phyloP scores from a whole-genome alignment of 139 green algal species.

The Closterium sp. region DNA sequence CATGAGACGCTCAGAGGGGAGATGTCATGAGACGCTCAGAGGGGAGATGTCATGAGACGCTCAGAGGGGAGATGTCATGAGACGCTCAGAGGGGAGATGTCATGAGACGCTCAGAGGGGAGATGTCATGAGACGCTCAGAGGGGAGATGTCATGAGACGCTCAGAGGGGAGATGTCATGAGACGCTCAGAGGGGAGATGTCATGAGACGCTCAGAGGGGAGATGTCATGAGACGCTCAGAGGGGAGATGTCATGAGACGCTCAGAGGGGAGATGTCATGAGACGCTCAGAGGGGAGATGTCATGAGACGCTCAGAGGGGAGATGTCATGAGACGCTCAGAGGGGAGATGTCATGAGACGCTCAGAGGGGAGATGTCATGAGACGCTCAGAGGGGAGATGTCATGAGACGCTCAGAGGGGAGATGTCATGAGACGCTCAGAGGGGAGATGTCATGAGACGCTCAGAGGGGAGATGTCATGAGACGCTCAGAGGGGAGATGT shows the following conservation, averaged over 20 bases:
- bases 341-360: conserved; percentile 28
- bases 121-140: background rate
- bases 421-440: background rate
- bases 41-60: conserved; percentile 28
- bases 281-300: conserved; percentile 9
- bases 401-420: too few species aligned
- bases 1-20: too few species aligned
- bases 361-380: background rate
- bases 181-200: conserved; percentile 9
- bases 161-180: background rate
- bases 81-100: conserved; percentile 9
- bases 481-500: conserved; percentile 9
- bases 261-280: background rate
- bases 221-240: background rate
- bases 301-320: too few species aligned
- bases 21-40: background rate
- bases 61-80: background rate
- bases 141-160: conserved; percentile 28
- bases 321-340: background rate
- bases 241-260: conserved; percentile 28
- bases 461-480: background rate
- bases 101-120: too few species aligned
- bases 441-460: conserved; percentile 28
- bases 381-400: conserved; percentile 9
- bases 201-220: too few species aligned